Evolutionary conservation across 2,329 filamentous ascomycete species (phyloP), one percentile per base, ranked within the genome.

Genomic region (Aspergillus sp.): DNA sequence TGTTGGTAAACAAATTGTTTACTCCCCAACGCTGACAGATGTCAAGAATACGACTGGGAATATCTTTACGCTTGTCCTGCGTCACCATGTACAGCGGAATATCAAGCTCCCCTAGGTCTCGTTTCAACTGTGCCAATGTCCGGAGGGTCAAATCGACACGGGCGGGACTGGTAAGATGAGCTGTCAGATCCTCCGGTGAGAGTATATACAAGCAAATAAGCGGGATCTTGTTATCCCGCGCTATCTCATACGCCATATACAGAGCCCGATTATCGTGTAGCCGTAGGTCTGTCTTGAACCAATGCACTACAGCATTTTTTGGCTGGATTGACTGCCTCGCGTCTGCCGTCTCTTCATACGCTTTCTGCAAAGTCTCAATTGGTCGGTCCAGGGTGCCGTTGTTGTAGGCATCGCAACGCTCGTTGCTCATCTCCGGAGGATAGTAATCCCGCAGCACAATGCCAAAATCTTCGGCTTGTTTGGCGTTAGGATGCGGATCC

Each of bases 241-340:
- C 88, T 43, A 77, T 76, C 49, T 82, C 70, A 47, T 79, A 82
- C 0, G 90, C 90, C 51, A 83, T 67, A 30, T 79, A 76, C 20
- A 95, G 67, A 0, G 80, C 80, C 7, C 79, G 84, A 63, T 95
- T 95, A 64, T 96, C 90, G 0, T 70, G 66, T 1, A 79, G 75
- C 2, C 90, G 79, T 44, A 95, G 69, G 64, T 95, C 90, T 60
- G 80, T 82, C 69, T 93, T 94, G 74, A 91, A 95, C 90, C 90
- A 95, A 68, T 95, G 88, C 0, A 95, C 80, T 0, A 95, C 84
- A 0, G 83, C 81, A 22, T 80, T 72, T 25, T 79, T 79, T 0
- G 76, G 70, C 1, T 69, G 52, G 10, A 86, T 75, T 1, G 70
- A 66, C 23, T 74, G 71, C 7, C 86, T 77, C 32, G 68, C 64